These are phyloP conservation scores for Trypanosoma conorhini DNA, from an alignment of 208 protist species.

Conservation along the genomic window DNA sequence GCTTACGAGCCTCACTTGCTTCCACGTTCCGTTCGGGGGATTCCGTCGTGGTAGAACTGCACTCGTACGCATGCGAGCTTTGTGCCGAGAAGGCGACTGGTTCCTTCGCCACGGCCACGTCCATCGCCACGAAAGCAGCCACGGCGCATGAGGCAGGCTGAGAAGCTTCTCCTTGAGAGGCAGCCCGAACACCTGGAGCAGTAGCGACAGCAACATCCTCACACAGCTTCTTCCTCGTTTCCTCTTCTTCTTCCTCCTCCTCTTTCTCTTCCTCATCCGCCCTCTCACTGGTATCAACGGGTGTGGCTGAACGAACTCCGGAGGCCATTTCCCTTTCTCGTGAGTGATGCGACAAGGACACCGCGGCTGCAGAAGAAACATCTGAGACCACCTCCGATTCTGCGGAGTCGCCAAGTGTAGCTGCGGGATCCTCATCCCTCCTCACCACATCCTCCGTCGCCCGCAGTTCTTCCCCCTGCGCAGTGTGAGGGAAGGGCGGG, in stretches of 20 bases:
- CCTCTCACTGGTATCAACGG: not conserved
- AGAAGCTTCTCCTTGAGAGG: not conserved
- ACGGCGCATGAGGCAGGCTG: not conserved
- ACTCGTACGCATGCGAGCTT: slow-evolving; percentile 21
- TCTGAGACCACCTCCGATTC: not conserved
- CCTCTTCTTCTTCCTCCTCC: not conserved
- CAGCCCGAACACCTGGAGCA: not conserved
- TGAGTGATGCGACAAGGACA: not conserved
- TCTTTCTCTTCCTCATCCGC: not conserved
- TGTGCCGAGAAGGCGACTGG: not conserved
- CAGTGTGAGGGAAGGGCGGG: not conserved
- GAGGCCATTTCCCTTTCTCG: not conserved
- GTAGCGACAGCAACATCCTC: not conserved
- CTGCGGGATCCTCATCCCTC: not conserved
- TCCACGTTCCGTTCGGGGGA: not conserved
- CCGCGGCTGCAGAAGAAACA: not conserved
- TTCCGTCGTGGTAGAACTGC: slow-evolving; percentile 27
- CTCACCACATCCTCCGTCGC: not conserved
- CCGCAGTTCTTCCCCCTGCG: not conserved
- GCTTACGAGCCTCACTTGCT: not conserved
- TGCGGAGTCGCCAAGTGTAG: not conserved
- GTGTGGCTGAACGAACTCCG: not conserved
- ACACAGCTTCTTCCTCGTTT: not conserved
- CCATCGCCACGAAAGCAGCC: not conserved
- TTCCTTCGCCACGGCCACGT: not conserved